Evolutionary conservation across 352 stramenopile genomes (phyloP).

Genomic region (Aphanomyces astaci): DNA sequence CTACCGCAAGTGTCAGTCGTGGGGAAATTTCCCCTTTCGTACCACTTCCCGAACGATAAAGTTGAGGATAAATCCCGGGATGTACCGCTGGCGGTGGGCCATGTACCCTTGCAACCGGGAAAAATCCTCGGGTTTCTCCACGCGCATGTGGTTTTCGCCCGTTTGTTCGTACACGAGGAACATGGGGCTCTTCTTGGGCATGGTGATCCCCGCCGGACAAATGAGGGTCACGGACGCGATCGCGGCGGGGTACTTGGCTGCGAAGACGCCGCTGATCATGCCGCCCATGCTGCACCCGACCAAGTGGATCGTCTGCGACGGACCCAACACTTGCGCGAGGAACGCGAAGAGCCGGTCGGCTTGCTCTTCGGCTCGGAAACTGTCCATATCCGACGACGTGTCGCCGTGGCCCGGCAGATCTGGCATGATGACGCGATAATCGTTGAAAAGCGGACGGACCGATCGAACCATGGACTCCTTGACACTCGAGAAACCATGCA

Average conservation of each 20-base stretch:
- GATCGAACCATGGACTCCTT: conserved; percentile 63
- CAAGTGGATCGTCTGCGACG: conserved; percentile 55
- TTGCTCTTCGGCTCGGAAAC: conserved; percentile 49
- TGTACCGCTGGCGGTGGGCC: conserved; percentile 27
- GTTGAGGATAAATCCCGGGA: conserved; percentile 34
- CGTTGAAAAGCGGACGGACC: conserved; percentile 40
- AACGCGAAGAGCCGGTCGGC: conserved; percentile 49
- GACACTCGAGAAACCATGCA: conserved; percentile 63
- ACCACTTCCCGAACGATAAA: conserved; percentile 34
- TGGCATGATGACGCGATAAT: conserved; percentile 51
- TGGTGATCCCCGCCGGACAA: conserved; percentile 59
- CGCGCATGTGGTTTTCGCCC: conserved; percentile 55
- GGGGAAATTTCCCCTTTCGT: not conserved
- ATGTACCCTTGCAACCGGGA: conserved; percentile 46
- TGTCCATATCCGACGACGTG: conserved; percentile 37
- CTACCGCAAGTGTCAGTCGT: conserved; percentile 18
- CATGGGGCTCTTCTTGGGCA: conserved; percentile 51
- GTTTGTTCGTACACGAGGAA: conserved; percentile 53
- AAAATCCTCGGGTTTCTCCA: conserved; percentile 49
- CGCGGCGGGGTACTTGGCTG: conserved; percentile 45
- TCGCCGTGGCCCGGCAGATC: conserved; percentile 60
- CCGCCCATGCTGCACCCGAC: conserved; percentile 71
- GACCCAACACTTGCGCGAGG: conserved; percentile 38
- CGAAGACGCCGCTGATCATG: conserved; percentile 65
- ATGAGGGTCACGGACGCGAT: conserved; percentile 63